Percentiles rank a stretch among this genome's conserved stretches.
These are phyloP conservation scores for Phytophthora pistaciae DNA, from an alignment of 352 stramenopile genomes.

Conservation along the genomic window DNA sequence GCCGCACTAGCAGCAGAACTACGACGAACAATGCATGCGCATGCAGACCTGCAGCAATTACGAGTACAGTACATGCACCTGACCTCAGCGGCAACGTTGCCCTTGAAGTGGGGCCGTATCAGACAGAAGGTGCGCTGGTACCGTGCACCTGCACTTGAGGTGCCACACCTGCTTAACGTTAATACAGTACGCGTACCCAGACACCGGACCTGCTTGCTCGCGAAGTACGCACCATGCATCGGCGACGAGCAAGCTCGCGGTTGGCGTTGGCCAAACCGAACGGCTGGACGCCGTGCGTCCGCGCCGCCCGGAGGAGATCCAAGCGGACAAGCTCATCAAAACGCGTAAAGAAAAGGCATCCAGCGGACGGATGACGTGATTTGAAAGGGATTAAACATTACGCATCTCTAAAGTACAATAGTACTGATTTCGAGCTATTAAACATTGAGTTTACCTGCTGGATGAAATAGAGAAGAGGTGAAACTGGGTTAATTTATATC, in stretches of 20 bases:
- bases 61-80: not conserved
- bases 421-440: not conserved
- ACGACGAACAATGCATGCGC: not conserved
- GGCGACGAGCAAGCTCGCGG: not conserved
- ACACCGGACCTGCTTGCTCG: not conserved
- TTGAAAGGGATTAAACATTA: not conserved
- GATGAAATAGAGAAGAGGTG: too few relatives aligned
- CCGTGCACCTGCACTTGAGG: slow-evolving; percentile 26
- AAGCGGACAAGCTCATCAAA: slow-evolving; percentile 10
- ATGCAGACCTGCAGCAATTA: not conserved
- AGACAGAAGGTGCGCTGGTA: slow-evolving; percentile 23
- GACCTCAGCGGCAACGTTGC: slow-evolving; percentile 5
- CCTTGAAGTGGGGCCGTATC: slow-evolving; percentile 12
- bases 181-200: not conserved
- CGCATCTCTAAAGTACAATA: not conserved
- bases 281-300: slow-evolving; percentile 2
- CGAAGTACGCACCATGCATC: not conserved
- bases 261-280: not conserved
- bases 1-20: not conserved
- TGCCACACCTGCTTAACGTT: not conserved
- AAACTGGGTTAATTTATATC: too few relatives aligned
- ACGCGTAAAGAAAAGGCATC: slow-evolving; percentile 4
- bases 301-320: not conserved
- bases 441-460: not conserved
- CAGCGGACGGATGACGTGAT: not conserved